Base-by-base conservation (phyloP, 352 stramenopile species). In the Paralagenidium karlingii region DNA sequence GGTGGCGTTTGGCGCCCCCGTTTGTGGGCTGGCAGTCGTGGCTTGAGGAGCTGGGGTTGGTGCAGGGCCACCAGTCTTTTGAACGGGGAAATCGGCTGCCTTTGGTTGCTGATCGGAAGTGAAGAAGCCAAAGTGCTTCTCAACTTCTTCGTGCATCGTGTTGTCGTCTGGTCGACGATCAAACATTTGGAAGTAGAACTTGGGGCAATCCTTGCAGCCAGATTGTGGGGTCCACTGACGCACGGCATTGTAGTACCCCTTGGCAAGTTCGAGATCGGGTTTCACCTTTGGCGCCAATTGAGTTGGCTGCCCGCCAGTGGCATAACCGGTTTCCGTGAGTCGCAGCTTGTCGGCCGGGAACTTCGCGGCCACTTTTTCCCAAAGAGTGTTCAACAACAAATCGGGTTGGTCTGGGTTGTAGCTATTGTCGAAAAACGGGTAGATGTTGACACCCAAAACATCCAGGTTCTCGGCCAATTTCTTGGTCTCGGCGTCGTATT, bases 101-200 rank as follows among this genome's bases (percentile, higher is more conserved):
- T 82, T 82, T 24, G 57, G 40, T 38, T 69, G 29, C 26, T 54
- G 55, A 39, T 64, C 51, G 49, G 58, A 58, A 38, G 56, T 73
- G 46, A 63, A 75, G 24, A 79, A 54, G 24, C 68, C 68, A 47
- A 82, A 82, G 45, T 73, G 57, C 34, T 49, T 51, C 40, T 82
- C 68, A 3, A 33, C 39, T 15, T 43, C 32, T 8, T 42, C 7
- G 18, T 18, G 25, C 16, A 53, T 53, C 32, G 39, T 40, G 9
- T 25, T 16, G 30, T 78, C 68, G 47, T 75, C 64, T 10, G 52
- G 51, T 24, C 57, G 60, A 26, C 64, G 60, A 34, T 82, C 64
- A 36, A 79, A 82, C 20, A 67, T 45, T 33, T 60, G 54, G 47
- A 77, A 79, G 62, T 64, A 79, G 47, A 82, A 82, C 42, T 52